Base-by-base conservation (phyloP, 2,329 filamentous ascomycete genomes). In the Tolypocladium tundrense region DNA sequence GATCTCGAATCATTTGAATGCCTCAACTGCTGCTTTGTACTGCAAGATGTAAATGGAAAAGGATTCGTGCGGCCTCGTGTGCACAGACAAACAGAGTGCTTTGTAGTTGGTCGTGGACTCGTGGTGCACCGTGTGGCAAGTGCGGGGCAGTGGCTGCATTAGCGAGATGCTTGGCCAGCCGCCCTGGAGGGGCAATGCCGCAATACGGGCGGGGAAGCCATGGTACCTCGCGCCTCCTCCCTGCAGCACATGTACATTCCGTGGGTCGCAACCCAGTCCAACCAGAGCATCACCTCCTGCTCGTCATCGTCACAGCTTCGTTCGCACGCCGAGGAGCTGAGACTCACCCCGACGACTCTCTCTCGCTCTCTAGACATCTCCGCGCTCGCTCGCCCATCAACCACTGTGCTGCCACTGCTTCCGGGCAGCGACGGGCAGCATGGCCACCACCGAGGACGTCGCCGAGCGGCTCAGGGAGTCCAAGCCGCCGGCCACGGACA, bases 401-500 rank as follows among this genome's bases (percentile, higher is more conserved):
- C 48, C 48, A 19, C 48, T 52, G 27, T n/a, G 27, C 45, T 50
- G 45, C 45, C 27, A 33, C 31, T 37, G 19, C 48, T 21, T 37
- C 10, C 31, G 19, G 19, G 48, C 19, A 52, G 48, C 31, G 31
- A 52, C 53, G 45, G 24, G 50, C 45, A 63, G 55, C 59, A 73
- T 72, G 67, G 66, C 69, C 42, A 64, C 71, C 56, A 69, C 71
- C 37, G 69, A 74, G 40, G 72, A 75, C 60, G 71, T 74, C 58
- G 70, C 79, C 55, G 68, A 73, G 65, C 74, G 77, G 39, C 75
- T 82, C 59, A 68, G 72, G 53, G 78, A 81, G 62, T 76, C 78
- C 50, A 73, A 73, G 33, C 79, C 79, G 8, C 79, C 79, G 3
- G 75, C 76, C 24, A 80, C 78, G 42, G 88, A 93, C 68, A 80